A percentile compares a stretch with the other conserved stretches of the same genome.
phyloP scores from a whole-genome alignment of 2,329 filamentous ascomycete species.

The Arthrobotrys musiformis region DNA sequence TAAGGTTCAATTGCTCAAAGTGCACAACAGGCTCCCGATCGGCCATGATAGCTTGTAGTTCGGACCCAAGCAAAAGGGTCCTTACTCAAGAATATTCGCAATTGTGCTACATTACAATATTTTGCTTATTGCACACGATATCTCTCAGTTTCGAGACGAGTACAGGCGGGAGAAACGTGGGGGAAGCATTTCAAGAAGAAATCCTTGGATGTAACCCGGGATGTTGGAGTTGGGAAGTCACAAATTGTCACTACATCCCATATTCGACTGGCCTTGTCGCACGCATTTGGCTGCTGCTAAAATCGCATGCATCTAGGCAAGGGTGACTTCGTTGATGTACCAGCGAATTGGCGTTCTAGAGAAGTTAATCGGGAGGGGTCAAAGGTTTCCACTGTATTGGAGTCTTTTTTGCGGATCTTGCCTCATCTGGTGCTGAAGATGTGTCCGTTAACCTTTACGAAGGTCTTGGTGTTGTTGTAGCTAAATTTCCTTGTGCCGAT shows the following conservation, averaged over 20 bases:
- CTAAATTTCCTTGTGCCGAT: slow-evolving; percentile 10
- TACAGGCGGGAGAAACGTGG: slow-evolving; percentile 44
- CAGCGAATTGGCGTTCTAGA: not conserved
- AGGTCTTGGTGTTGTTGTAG: slow-evolving; percentile 29
- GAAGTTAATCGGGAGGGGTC: slow-evolving; percentile 10
- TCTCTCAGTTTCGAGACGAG: slow-evolving; percentile 45
- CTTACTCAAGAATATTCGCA: slow-evolving; percentile 35
- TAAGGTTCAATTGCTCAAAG: slow-evolving; percentile 44
- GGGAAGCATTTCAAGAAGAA: slow-evolving; percentile 29
- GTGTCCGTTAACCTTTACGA: not conserved
- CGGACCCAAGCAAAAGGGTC: not conserved
- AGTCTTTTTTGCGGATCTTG: slow-evolving; percentile 26
- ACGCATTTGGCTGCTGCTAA: slow-evolving; percentile 11
- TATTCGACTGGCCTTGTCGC: slow-evolving; percentile 29
- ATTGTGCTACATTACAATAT: slow-evolving; percentile 30
- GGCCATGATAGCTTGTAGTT: slow-evolving; percentile 36
- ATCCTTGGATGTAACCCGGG: slow-evolving; percentile 35
- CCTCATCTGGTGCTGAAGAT: slow-evolving; percentile 34
- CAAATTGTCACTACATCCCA: slow-evolving; percentile 43
- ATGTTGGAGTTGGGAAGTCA: slow-evolving; percentile 38
- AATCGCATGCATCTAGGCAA: slow-evolving; percentile 18
- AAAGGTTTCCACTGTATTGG: slow-evolving; percentile 4
- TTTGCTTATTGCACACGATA: slow-evolving; percentile 45
- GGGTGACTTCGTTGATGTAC: slow-evolving; percentile 10
- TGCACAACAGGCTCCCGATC: slow-evolving; percentile 26